Evolutionary conservation across 345 rosid species (phyloP), one percentile per base, ranked within the genome.

Genomic region (Boechera retrofracta): DNA sequence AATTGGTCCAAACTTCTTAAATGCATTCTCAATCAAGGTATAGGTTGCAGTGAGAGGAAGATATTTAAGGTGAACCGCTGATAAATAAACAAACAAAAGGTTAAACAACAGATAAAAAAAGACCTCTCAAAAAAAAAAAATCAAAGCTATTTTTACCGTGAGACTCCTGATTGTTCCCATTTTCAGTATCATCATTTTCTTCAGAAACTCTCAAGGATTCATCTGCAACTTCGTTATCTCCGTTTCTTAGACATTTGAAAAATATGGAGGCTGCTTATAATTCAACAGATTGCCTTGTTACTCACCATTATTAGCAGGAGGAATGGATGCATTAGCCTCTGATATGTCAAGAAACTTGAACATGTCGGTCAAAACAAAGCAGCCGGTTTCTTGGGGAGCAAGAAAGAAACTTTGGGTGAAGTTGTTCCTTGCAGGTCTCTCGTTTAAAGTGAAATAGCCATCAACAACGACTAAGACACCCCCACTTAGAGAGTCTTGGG

Each of bases 371-470:
- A 80, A 71, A 69, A 85, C 91, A 70, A 83, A 83, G 83, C 85
- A 85, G 45, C 90, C 93, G 3, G 69, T 81, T 41, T 86, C 91
- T 81, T 90, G 96, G 15, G 89, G 89, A 31, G 87, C 88, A 74
- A 91, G 74, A 81, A 89, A 83, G 82, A 89, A 85, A 60, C 44
- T 72, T 79, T 89, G 96, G 29, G 80, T 77, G 78, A 89, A 87
- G 44, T 81, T 85, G 44, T 81, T 85, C 75, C 76, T 77, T 47
- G 70, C 71, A 70, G 58, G 12, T 10, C 72, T 69, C 67, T 82
- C 86, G 51, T 72, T 79, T 61, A 76, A 84, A 73, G 74, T 83
- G 80, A 86, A 78, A 73, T 80, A 81, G 26, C 93, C 93, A 56
- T 84, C 74, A 75, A 88, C 91, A 24, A 78, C 80, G 53, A 88